Base-by-base conservation (phyloP, 192 early-diverging fungal species). In the Coemansia sp. region DNA sequence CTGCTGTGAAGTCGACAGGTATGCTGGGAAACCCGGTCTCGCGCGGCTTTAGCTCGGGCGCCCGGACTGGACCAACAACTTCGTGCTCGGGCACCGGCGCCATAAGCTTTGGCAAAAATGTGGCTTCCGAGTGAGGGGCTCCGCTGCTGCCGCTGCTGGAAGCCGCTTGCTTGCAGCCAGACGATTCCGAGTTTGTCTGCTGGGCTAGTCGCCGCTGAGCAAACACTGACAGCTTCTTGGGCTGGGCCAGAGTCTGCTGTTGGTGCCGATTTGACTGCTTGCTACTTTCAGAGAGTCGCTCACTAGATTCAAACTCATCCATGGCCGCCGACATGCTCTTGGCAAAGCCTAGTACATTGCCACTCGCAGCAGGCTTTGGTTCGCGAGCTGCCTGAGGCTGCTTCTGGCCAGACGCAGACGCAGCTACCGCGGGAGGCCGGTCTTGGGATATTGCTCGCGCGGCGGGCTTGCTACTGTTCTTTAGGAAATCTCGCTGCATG, bases 101-200 rank as follows among this genome's bases (percentile, higher is more conserved):
- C 79, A 82, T 82, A 2, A 82, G 79, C 54, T 82, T 82, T 3
- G 79, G 75, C n/a, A 82, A 39, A 47, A 82, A 73, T 5, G 79
- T 82, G 8, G 79, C 73, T n/a, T 59, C 65, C 12, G 64, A 27
- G 15, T 51, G 7, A 17, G 27, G 27, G 3, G 49, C 29, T 11
- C 5, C 20, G 17, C 25, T 31, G 27, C 27, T 17, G 4, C 19
- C 57, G 37, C 15, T 9, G 15, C 14, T 22, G 20, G 60, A 20
- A 2, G n/a, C 35, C 7, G 35, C 32, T 36, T 11, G n/a, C 10
- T 8, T 24, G 11, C 22, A 19, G 14, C 14, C 29, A 25, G 39
- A 25, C 42, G 41, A 25, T 20, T 29, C 51, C 22, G 8, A 32
- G 27, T 61, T 53, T 8, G 40, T 27, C 31, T 75, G 78, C 41